A percentile compares a stretch with the other conserved stretches of the same genome.
phyloP scores from a whole-genome alignment of 108 stramenopile genomes.

The Stephanodiscus minutulus region DNA sequence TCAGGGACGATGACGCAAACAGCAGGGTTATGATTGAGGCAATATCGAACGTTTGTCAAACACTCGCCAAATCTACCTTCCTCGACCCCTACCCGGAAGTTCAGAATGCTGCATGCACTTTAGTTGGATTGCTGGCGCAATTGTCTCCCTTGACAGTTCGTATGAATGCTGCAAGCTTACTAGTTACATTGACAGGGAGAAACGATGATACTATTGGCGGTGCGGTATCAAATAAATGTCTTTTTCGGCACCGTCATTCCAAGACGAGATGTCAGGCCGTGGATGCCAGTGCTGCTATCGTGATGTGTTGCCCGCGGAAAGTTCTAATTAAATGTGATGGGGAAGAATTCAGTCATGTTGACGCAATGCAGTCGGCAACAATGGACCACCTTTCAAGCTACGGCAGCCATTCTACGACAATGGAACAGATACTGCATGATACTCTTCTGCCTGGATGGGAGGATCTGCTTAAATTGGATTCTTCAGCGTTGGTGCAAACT shows the following conservation, averaged over 20 bases:
- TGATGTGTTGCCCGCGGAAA: slow-evolving; percentile 23
- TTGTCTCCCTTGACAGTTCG: slow-evolving; percentile 26
- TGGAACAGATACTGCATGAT: slow-evolving; percentile 19
- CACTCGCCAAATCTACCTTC: slow-evolving; percentile 26
- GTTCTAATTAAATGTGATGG: neutral
- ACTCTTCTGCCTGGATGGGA: slow-evolving; percentile 37
- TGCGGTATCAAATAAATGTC: slow-evolving; percentile 18
- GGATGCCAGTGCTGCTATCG: slow-evolving; percentile 35
- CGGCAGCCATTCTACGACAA: slow-evolving; percentile 16
- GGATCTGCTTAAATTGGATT: slow-evolving; percentile 28
- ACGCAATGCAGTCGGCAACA: neutral
- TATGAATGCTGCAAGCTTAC: slow-evolving; percentile 20
- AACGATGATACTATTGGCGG: neutral
- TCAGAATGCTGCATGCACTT: slow-evolving; percentile 31
- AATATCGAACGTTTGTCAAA: slow-evolving; percentile 28
- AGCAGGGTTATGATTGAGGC: slow-evolving; percentile 20
- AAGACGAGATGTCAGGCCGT: slow-evolving; percentile 37
- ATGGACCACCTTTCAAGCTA: slow-evolving; percentile 2
- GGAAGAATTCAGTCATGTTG: neutral
- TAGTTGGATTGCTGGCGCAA: slow-evolving; percentile 27
- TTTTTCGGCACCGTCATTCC: slow-evolving; percentile 37
- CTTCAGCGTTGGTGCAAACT: slow-evolving; percentile 29
- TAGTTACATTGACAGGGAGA: slow-evolving; percentile 29
- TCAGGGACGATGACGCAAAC: neutral
- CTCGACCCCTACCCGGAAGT: slow-evolving; percentile 40